These are phyloP conservation scores for Megacollybia platyphylla DNA, from an alignment of 1,284 basidiomycete species.

Conservation along the genomic window DNA sequence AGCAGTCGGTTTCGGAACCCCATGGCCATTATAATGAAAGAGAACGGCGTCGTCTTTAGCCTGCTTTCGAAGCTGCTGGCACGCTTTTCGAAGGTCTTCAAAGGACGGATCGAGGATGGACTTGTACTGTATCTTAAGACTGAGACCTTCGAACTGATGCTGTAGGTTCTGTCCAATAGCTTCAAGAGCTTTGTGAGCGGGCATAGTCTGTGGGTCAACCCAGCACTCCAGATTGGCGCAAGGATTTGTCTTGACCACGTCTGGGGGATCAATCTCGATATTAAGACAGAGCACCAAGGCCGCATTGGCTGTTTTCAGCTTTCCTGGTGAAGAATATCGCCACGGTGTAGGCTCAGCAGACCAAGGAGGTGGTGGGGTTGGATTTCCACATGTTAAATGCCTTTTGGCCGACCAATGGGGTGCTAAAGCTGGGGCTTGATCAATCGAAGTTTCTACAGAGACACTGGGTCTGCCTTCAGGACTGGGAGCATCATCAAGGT, in stretches of 20 bases:
- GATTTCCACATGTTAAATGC: slow-evolving; percentile 81
- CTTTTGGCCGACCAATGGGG: slow-evolving; percentile 78
- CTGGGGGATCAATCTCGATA: slow-evolving; percentile 95
- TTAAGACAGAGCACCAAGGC: slow-evolving; percentile 94
- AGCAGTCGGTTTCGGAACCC: slow-evolving; percentile 92
- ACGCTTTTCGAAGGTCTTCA: slow-evolving; percentile 89
- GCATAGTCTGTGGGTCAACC: slow-evolving; percentile 90
- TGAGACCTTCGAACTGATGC: slow-evolving; percentile 93
- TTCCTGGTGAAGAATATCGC: slow-evolving; percentile 67
- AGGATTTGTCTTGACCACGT: slow-evolving; percentile 94
- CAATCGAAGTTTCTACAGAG: slow-evolving; percentile 25
- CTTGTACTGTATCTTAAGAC: slow-evolving; percentile 84
- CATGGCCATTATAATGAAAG: slow-evolving; percentile 98
- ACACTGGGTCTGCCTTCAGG: neutral
- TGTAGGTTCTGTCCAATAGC: slow-evolving; percentile 87
- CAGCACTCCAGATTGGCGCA: slow-evolving; percentile 94
- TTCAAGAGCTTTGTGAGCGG: slow-evolving; percentile 80
- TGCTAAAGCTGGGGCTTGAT: slow-evolving; percentile 41
- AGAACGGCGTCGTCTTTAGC: slow-evolving; percentile 92
- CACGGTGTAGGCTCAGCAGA: slow-evolving; percentile 61
- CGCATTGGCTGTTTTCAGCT: slow-evolving; percentile 85
- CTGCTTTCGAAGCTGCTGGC: slow-evolving; percentile 72
- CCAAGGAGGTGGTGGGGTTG: slow-evolving; percentile 52
- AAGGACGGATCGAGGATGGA: slow-evolving; percentile 90
- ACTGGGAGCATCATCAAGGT: neutral